phyloP scores from a whole-genome alignment of 1,284 basidiomycete genomes.

The Ganoderma multipileum region DNA sequence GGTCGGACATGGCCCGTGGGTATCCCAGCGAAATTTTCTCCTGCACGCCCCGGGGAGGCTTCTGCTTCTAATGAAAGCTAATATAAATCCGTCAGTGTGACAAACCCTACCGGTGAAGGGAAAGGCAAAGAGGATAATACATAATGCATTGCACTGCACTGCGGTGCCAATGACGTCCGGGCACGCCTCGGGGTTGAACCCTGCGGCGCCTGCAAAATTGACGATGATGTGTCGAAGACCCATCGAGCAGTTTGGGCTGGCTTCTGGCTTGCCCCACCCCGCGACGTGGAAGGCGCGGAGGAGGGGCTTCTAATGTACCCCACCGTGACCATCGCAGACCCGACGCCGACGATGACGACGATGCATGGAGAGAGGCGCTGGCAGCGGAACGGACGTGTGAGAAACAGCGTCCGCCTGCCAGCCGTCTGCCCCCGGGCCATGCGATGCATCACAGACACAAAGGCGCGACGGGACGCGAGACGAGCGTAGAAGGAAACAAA shows the following conservation, averaged over 20 bases:
- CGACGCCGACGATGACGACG: background rate
- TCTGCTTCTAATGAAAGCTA: slow-evolving; percentile 11
- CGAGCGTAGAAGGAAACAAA: slow-evolving; percentile 5
- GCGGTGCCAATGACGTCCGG: slow-evolving; percentile 4
- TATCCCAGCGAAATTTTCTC: slow-evolving; percentile 18
- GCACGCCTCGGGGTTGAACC: background rate
- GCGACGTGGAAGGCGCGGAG: slow-evolving; percentile 16
- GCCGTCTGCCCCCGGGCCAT: no score
- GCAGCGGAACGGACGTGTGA: slow-evolving; percentile 11
- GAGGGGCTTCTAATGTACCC: slow-evolving; percentile 14
- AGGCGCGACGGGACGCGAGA: background rate
- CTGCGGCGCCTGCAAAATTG: background rate
- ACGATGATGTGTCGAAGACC: background rate
- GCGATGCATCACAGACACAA: background rate
- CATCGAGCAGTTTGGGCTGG: background rate
- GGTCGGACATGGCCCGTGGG: slow-evolving; percentile 17
- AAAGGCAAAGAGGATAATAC: slow-evolving; percentile 6
- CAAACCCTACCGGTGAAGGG: background rate
- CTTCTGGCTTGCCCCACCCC: slow-evolving; percentile 8
- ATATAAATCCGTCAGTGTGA: background rate
- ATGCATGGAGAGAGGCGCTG: background rate
- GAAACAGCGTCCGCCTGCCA: background rate
- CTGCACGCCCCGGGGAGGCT: background rate
- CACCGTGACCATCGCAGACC: background rate
- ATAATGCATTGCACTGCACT: slow-evolving; percentile 4